These are phyloP conservation scores for Podospora pseudopauciseta DNA, from an alignment of 495 filamentous ascomycete species.

Conservation along the genomic window DNA sequence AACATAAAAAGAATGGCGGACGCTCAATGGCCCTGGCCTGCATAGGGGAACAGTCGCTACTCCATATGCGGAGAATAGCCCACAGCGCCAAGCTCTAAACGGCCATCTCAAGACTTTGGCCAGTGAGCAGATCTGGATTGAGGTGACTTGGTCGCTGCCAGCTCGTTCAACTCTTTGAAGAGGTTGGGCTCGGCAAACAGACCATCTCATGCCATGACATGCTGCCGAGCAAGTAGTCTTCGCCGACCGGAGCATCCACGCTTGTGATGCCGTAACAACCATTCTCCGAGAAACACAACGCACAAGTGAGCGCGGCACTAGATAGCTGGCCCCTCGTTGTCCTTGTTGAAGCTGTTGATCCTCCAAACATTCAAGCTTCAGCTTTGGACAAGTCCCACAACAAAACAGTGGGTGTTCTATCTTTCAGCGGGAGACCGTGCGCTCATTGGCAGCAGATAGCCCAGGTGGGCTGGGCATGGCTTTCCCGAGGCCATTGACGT, in stretches of 20 bases:
- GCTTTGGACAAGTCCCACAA: no score
- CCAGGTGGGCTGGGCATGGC: no score
- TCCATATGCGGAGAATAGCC: slow-evolving; percentile 19
- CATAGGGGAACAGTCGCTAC: slow-evolving; percentile 25
- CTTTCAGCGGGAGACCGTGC: not conserved
- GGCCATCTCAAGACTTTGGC: not conserved
- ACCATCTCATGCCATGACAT: not conserved
- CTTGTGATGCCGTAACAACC: not conserved
- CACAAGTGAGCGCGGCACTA: not conserved
- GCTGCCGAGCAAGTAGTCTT: slow-evolving; percentile 1
- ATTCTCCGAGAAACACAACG: not conserved
- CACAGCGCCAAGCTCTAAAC: slow-evolving; percentile 16
- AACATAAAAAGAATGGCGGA: slow-evolving; percentile 16
- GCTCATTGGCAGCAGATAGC: not conserved
- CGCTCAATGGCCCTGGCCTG: slow-evolving; percentile 21
- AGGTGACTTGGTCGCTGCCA: slow-evolving; percentile 9
- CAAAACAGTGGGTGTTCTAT: not conserved
- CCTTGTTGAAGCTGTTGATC: slow-evolving; percentile 2
- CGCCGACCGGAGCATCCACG: not conserved
- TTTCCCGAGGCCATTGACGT: no score
- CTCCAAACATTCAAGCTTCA: not conserved
- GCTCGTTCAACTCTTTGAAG: slow-evolving; percentile 7
- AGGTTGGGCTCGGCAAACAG: slow-evolving; percentile 17
- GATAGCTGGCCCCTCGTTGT: not conserved
- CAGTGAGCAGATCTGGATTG: slow-evolving; percentile 17